Evolutionary conservation across 2,329 filamentous ascomycete genomes (phyloP), one percentile per base, ranked within the genome.

Genomic region (Zopfia rhizophila): DNA sequence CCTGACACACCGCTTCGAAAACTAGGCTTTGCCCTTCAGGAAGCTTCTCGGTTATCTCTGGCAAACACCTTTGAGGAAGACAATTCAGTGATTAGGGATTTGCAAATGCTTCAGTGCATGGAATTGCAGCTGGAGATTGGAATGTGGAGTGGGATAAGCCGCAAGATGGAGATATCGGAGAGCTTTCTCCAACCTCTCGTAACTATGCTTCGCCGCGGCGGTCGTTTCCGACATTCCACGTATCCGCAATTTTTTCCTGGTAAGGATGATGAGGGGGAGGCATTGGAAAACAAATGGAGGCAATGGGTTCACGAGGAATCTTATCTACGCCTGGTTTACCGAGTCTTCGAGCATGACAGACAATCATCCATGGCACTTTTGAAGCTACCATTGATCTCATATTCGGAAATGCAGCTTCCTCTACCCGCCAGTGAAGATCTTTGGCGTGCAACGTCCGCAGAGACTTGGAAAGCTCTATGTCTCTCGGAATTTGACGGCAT

Each of bases 331-430:
- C 79, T 91, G 2, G 82, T 83, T 3, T 85, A 87, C 48, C 84
- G 87, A 60, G 73, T 82, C 11, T 87, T 87, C 54, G 69, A 86
- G 4, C 79, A 85, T 45, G 87, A 90, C 58, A 78, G 84, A 0
- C 84, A 89, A 49, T 78, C 82, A 3, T 88, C 87, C 2, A 86
- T 90, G 73, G 82, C 84, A 1, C 77, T 87, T 3, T 75, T 88
- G 41, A 83, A 81, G 16, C 85, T 82, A 47, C 84, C 86, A 0
- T 73, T 84, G 14, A 82, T 90, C 53, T 87, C 86, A 0, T 90
- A 89, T 58, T 79, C 85, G 0, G 88, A 90, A 58, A 72, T 90
- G 36, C 82, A 82, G 3, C 71, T 90, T 3, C 85, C 86, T 1
- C 68, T 91, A 0, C 87, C 88, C 0, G 82, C 81, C 48, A 74